Evolutionary conservation across 2,329 filamentous ascomycete genomes (phyloP), one percentile per base, ranked within the genome.

Genomic region (Eutypella sp.): DNA sequence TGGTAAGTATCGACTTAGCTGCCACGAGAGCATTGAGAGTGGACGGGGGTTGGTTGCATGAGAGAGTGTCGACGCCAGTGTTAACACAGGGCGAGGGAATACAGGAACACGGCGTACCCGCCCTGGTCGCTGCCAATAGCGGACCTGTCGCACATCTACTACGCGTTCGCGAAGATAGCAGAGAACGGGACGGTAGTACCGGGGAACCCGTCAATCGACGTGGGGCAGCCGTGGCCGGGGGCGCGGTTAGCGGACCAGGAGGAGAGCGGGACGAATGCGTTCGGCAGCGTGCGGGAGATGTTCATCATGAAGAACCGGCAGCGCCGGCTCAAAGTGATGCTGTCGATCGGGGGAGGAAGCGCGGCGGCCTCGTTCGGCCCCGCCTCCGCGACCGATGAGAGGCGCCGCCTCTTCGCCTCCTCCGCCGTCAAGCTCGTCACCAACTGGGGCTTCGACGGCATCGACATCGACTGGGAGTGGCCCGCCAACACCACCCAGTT

Each of bases 281-380:
- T n/a, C 57, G 89, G 89, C 36, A 85, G 81, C 58, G 65, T 89
- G 52, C 90, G 90, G 67, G 86, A 92, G 61, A 70, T 95, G 1
- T 87, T 78, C 62, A 66, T 88, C 1, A 74, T 87, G 43, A 95
- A 95, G 72, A 84, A 89, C 67, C 69, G 75, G 54, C 81, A 95
- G 62, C 81, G 88, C 18, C 81, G 87, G 43, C 67, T 95, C 47
- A 95, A 95, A 66, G 75, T 85, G 2, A 68, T 93, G n/a, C 74
- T 93, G 8, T 89, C 84, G 27, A 85, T 95, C 49, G 89, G 89
- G 34, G 89, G 89, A 15, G 93, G 84, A 82, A 87, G 81, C 0
- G 89, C 86, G 62, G 87, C 84, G 3, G 67, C 76, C 43, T 84
- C 87, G 55, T 89, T 92, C 60, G 72, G 80, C 1, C 68, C 70